Conservation (phyloP, 2,329 filamentous ascomycete species). For the Penicillium corylophilum region DNA sequence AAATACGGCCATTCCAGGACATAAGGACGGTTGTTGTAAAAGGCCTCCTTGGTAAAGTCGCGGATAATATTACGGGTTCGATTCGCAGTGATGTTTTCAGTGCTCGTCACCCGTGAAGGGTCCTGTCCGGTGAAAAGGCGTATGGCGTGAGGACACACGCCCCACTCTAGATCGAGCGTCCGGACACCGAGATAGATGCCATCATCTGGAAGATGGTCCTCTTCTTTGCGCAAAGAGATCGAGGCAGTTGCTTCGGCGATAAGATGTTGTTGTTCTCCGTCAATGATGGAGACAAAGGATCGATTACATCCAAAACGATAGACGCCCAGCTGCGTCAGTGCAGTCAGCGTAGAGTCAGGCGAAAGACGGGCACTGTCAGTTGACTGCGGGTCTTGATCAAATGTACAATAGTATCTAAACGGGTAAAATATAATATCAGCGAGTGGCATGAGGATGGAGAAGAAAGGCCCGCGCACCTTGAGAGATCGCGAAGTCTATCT, state of each 20-base stretch:
- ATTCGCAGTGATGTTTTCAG: slow-evolving; percentile 26
- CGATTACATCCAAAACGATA: slow-evolving; percentile 46
- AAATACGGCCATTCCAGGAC: slow-evolving; percentile 33
- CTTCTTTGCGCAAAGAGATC: slow-evolving; percentile 37
- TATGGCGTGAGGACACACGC: slow-evolving; percentile 24
- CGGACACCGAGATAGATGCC: slow-evolving; percentile 33
- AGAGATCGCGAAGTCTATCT: slow-evolving; percentile 20
- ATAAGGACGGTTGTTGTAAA: slow-evolving; percentile 36
- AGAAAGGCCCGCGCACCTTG: slow-evolving; percentile 9
- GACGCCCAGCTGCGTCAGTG: slow-evolving; percentile 52
- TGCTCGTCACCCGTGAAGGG: slow-evolving; percentile 15
- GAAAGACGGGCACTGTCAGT: slow-evolving; percentile 5
- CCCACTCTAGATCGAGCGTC: slow-evolving; percentile 24
- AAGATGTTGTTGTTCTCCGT: slow-evolving; percentile 49
- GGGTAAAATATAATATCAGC: slow-evolving; percentile 1
- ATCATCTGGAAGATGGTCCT: slow-evolving; percentile 28
- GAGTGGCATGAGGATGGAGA: not conserved
- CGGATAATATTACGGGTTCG: slow-evolving; percentile 36
- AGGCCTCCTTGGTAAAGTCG: slow-evolving; percentile 39
- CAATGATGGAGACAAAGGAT: slow-evolving; percentile 54
- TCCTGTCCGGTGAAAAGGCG: slow-evolving; percentile 24
- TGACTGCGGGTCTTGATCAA: not conserved
- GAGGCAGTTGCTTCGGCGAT: slow-evolving; percentile 53
- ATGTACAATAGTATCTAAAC: slow-evolving; percentile 18
- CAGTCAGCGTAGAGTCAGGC: slow-evolving; percentile 44